A percentile compares a stretch with the other conserved stretches of the same genome.
phyloP scores from a whole-genome alignment of 108 stramenopile genomes.

The Nitzschia sp. region DNA sequence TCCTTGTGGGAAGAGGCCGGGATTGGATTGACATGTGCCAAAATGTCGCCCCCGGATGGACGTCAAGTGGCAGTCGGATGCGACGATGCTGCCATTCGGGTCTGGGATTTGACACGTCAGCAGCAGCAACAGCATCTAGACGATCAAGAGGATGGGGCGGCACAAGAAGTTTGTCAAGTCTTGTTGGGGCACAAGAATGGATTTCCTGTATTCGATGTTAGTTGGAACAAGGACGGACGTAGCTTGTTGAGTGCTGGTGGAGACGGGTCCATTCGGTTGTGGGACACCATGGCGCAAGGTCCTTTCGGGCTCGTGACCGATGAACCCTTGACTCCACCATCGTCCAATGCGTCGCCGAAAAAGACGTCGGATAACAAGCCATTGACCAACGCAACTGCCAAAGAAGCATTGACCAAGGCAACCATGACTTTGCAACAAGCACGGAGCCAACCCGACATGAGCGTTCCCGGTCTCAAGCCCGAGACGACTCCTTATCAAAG shows the following conservation, averaged over 20 bases:
- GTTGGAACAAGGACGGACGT: slow-evolving; percentile 86
- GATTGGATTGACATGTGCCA: slow-evolving; percentile 78
- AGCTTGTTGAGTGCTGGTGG: slow-evolving; percentile 84
- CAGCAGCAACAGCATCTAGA: too few relatives aligned
- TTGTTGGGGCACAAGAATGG: slow-evolving; percentile 90
- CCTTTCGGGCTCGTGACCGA: slow-evolving; percentile 61
- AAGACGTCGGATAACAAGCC: slow-evolving; percentile 16
- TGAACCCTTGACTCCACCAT: slow-evolving; percentile 7
- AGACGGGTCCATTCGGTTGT: slow-evolving; percentile 83
- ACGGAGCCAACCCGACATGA: slow-evolving; percentile 37
- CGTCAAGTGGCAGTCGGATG: slow-evolving; percentile 81
- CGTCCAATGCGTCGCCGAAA: slow-evolving; percentile 28
- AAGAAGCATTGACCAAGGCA: slow-evolving; percentile 32
- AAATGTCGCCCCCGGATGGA: slow-evolving; percentile 79
- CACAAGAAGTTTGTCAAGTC: slow-evolving; percentile 49
- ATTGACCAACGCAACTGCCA: slow-evolving; percentile 23
- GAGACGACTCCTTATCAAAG: slow-evolving; percentile 56
- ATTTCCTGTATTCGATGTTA: slow-evolving; percentile 87
- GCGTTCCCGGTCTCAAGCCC: slow-evolving; percentile 61
- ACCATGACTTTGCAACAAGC: slow-evolving; percentile 12
- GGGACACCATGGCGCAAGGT: slow-evolving; percentile 86
- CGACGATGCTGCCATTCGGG: slow-evolving; percentile 81
- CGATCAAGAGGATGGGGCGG: slow-evolving; percentile 22
- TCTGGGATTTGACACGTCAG: slow-evolving; percentile 52
- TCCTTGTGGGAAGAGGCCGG: slow-evolving; percentile 76